Evolutionary conservation across 2,329 filamentous ascomycete species (phyloP).

Genomic region (Penicillium hordei): DNA sequence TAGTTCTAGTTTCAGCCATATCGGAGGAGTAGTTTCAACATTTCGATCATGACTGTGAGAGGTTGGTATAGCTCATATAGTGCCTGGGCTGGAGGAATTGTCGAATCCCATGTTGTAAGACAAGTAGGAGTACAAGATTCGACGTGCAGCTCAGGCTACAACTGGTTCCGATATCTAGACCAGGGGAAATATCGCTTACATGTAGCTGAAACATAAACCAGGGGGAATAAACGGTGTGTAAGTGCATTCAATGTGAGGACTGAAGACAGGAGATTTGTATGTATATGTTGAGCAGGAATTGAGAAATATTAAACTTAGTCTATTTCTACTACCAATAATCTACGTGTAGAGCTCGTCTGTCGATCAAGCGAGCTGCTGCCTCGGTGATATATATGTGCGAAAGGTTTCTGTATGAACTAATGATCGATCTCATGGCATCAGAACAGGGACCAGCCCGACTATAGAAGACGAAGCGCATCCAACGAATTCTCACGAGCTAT

Average conservation of each 20-base stretch:
- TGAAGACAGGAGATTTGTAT: too few species aligned
- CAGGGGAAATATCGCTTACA: not conserved
- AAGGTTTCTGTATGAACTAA: not conserved
- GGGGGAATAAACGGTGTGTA: not conserved
- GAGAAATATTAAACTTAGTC: not conserved
- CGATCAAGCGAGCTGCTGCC: not conserved
- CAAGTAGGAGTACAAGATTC: not conserved
- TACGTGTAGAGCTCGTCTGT: too few species aligned
- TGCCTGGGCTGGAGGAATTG: not conserved
- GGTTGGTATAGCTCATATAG: not conserved
- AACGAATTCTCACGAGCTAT: slow-evolving; percentile 34
- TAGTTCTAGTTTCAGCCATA: not conserved
- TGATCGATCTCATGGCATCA: slow-evolving; percentile 6
- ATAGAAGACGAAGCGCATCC: slow-evolving; percentile 39
- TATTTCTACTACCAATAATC: not conserved
- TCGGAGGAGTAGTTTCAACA: not conserved
- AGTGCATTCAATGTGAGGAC: not conserved
- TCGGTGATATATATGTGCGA: not conserved
- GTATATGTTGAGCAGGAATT: too few species aligned
- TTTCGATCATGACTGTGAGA: not conserved
- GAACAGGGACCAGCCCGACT: slow-evolving; percentile 33
- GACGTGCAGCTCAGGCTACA: not conserved
- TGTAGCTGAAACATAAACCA: not conserved
- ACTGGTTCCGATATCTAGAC: not conserved
- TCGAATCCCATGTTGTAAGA: not conserved